Evolutionary conservation across 1,284 basidiomycete species (phyloP).

Genomic region (Ceratorhiza oryzae-sativae): DNA sequence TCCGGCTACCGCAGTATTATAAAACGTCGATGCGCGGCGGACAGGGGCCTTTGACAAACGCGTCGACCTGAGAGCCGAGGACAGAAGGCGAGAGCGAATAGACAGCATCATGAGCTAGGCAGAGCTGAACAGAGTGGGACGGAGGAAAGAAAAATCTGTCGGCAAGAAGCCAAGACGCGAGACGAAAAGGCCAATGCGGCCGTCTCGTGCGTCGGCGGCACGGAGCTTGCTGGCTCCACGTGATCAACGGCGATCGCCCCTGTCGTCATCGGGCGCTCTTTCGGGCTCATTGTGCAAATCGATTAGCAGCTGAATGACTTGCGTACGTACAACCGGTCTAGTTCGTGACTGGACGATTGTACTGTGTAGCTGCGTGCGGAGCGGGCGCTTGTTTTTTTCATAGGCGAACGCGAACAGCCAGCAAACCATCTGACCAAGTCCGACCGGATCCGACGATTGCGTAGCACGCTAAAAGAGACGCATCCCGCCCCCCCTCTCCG

Average conservation of each 20-base stretch:
- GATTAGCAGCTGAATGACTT: not conserved
- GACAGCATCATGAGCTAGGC: constrained; percentile 1
- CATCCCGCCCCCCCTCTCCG: not conserved
- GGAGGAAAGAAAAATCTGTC: constrained; percentile 17
- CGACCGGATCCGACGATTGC: constrained; percentile 24
- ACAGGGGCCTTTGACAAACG: not conserved
- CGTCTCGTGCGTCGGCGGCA: constrained; percentile 31
- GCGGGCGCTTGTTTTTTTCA: not conserved
- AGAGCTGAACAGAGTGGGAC: constrained; percentile 1
- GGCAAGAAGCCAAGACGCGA: not conserved
- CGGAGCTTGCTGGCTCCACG: constrained; percentile 22
- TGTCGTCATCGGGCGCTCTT: not conserved
- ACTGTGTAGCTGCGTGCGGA: not conserved
- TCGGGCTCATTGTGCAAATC: not conserved
- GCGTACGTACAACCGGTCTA: not conserved
- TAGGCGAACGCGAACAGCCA: not conserved
- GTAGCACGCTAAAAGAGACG: constrained; percentile 19
- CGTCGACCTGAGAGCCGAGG: constrained; percentile 13
- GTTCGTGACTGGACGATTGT: not conserved
- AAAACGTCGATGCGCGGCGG: constrained; percentile 48
- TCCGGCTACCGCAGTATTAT: constrained; percentile 80
- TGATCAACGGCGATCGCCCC: not conserved
- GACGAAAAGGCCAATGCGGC: not conserved
- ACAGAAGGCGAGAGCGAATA: constrained; percentile 5
- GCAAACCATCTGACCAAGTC: constrained; percentile 12